Percentiles rank a stretch among this genome's conserved stretches.
phyloP scores from a whole-genome alignment of 2,329 filamentous ascomycete species.

The Triangularia setosa region DNA sequence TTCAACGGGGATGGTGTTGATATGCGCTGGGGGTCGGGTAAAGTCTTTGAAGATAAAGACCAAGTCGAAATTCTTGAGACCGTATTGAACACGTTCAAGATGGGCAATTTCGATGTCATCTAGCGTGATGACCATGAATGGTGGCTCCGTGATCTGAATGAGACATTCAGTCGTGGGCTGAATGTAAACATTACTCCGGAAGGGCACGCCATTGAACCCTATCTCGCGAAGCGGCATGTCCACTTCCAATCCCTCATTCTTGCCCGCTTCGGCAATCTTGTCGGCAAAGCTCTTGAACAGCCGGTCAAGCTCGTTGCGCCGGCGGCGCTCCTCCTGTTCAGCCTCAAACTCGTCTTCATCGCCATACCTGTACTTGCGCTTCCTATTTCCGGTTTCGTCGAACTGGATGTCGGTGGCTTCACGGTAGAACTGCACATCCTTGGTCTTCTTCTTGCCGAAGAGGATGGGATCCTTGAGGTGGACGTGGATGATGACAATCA shows the following conservation, averaged over 20 bases:
- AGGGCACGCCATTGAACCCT: conserved; percentile 93
- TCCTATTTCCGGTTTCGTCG: conserved; percentile 96
- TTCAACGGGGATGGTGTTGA: conserved; percentile 98
- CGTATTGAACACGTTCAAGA: conserved; percentile 92
- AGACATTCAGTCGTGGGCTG: conserved; percentile 96
- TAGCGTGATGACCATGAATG: conserved; percentile 92
- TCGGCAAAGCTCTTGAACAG: conserved; percentile 95
- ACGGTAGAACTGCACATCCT: conserved; percentile 96
- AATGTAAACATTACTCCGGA: conserved; percentile 90
- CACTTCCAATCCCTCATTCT: conserved; percentile 84
- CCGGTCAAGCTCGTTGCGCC: conserved; percentile 86
- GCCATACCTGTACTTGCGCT: conserved; percentile 94
- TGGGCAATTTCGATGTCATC: conserved; percentile 96
- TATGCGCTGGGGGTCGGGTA: conserved; percentile 79
- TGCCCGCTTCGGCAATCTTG: conserved; percentile 94
- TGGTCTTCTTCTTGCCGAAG: conserved; percentile 94
- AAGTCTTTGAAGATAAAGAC: conserved; percentile 99
- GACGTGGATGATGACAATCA: conserved; percentile 97
- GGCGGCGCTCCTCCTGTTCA: conserved; percentile 91
- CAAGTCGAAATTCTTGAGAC: conserved; percentile 97
- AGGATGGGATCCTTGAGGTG: conserved; percentile 98
- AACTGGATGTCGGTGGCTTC: conserved; percentile 99
- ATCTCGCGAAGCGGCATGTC: conserved; percentile 97
- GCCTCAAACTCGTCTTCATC: conserved; percentile 99
- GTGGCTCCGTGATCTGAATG: conserved; percentile 93